Evolutionary conservation across 2,329 filamentous ascomycete genomes (phyloP).

Genomic region (Fusarium heterosporum): DNA sequence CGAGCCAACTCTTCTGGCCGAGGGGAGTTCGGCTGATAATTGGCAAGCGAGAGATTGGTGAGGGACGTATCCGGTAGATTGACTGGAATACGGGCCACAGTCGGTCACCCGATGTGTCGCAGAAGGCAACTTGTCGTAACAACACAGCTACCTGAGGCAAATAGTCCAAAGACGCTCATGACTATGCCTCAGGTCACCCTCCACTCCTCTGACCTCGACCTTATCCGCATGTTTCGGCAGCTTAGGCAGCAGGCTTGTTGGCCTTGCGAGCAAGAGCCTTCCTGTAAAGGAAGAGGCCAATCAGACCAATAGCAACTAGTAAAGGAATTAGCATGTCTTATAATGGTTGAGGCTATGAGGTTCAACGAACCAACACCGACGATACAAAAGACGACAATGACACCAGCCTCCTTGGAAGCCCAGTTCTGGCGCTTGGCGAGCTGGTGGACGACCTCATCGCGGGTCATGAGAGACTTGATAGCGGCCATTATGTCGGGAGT

Average conservation of each 20-base stretch:
- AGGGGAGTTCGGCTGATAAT: constrained; percentile 11
- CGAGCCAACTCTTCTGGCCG: constrained; percentile 27
- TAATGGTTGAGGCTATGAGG: background rate
- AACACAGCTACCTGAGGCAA: constrained; percentile 41
- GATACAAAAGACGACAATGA: constrained; percentile 59
- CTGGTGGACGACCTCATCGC: constrained; percentile 54
- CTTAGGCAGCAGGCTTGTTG: constrained; percentile 48
- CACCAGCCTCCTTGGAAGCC: constrained; percentile 54
- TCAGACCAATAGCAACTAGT: constrained; percentile 51
- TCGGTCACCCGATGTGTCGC: constrained; percentile 49
- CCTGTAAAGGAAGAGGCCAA: constrained; percentile 51
- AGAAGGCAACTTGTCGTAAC: constrained; percentile 45
- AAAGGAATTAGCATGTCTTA: constrained; percentile 29
- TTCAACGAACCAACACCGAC: constrained; percentile 54
- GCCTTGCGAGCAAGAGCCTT: constrained; percentile 50
- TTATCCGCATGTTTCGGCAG: constrained; percentile 20
- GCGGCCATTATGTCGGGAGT: constrained; percentile 56
- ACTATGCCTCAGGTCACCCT: constrained; percentile 41
- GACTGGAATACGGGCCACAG: constrained; percentile 47
- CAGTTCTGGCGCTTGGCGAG: constrained; percentile 58
- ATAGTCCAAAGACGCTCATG: constrained; percentile 34
- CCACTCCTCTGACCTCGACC: constrained; percentile 36
- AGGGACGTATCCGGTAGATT: constrained; percentile 42
- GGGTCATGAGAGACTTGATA: constrained; percentile 55
- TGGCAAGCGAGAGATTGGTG: constrained; percentile 39